Evolutionary conservation across 768 basidiomycete species (phyloP).

Genomic region (Mycena maculata): DNA sequence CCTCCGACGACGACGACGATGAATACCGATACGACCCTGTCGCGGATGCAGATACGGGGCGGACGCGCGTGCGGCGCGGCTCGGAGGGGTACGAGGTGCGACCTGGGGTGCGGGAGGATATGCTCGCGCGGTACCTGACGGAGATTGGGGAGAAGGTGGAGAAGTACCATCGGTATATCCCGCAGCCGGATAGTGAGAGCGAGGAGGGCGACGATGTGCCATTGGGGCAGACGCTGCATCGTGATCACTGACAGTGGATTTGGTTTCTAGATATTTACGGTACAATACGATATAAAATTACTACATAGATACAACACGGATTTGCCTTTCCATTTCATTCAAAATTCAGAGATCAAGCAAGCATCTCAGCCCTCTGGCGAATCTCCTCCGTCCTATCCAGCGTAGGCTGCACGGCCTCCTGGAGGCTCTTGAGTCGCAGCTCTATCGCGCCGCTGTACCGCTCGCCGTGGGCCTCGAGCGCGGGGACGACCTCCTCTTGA

Average conservation of each 20-base stretch:
- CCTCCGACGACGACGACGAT: slow-evolving; percentile 48
- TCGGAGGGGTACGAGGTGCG: slow-evolving; percentile 88
- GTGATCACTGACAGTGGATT: too few relatives aligned
- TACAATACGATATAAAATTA: not conserved
- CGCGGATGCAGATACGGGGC: slow-evolving; percentile 26
- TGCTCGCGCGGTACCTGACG: slow-evolving; percentile 69
- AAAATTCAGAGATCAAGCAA: too few relatives aligned
- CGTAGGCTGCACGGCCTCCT: slow-evolving; percentile 45
- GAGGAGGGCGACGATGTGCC: slow-evolving; percentile 54
- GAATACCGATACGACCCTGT: slow-evolving; percentile 39
- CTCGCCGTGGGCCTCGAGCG: not conserved
- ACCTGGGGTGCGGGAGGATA: slow-evolving; percentile 68
- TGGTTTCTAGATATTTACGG: not conserved
- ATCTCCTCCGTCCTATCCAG: slow-evolving; percentile 46
- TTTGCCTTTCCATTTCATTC: too few relatives aligned
- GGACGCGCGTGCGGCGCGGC: slow-evolving; percentile 65
- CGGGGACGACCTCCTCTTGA: slow-evolving; percentile 23
- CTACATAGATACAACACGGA: too few relatives aligned
- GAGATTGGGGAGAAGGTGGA: slow-evolving; percentile 65
- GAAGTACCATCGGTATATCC: slow-evolving; percentile 76
- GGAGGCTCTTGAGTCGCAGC: slow-evolving; percentile 40
- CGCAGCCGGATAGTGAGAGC: slow-evolving; percentile 61
- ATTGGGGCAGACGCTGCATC: slow-evolving; percentile 12
- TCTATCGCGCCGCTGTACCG: slow-evolving; percentile 22
- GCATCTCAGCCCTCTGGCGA: slow-evolving; percentile 36